Conservation (phyloP, 345 rosid genomes). For the Populus euphratica region DNA sequence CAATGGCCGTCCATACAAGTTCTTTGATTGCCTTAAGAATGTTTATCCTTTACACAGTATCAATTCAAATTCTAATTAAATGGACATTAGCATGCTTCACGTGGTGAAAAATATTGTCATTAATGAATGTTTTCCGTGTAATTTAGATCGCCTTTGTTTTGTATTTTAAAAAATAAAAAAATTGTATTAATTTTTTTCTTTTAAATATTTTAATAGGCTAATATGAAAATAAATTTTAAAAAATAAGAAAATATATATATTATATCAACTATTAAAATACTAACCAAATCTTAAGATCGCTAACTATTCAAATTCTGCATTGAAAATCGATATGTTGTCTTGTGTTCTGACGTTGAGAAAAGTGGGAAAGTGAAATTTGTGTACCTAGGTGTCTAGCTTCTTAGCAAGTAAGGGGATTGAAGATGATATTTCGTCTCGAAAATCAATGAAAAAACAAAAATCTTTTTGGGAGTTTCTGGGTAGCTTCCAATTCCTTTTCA, state of each 20-base stretch:
- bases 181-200: no score
- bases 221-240: no score
- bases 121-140: neutral
- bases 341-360: neutral
- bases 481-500: neutral
- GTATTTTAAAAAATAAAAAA: no score
- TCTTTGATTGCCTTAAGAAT: neutral
- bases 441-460: neutral
- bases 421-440: neutral
- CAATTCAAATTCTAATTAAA: no score
- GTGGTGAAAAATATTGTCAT: neutral
- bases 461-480: conserved; percentile 11
- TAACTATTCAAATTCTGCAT: neutral
- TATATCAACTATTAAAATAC: no score
- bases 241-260: no score
- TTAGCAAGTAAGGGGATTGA: neutral
- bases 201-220: no score
- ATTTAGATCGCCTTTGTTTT: no score
- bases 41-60: neutral
- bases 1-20: neutral
- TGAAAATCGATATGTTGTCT: neutral
- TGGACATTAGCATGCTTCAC: neutral
- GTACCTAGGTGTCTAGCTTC: neutral
- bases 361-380: neutral
- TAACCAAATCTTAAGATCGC: neutral